These are phyloP conservation scores for Ceratocystis lukuohia DNA, from an alignment of 2,329 filamentous ascomycete genomes.

Conservation along the genomic window DNA sequence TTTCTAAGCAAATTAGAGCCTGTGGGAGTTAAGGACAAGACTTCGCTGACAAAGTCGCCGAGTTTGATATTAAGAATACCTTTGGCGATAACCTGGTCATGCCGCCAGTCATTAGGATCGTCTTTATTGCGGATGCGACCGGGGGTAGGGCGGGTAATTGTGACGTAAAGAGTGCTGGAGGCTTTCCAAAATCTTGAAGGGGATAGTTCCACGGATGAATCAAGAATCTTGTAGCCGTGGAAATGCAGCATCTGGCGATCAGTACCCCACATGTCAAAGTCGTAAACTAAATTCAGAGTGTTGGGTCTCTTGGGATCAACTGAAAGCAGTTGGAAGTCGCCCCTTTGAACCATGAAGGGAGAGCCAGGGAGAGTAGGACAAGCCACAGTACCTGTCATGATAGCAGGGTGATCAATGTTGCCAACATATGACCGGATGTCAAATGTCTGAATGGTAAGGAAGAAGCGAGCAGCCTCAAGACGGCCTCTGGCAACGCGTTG, in stretches of 20 bases:
- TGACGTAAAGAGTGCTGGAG: constrained; percentile 49
- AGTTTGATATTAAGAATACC: constrained; percentile 45
- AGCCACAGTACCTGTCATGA: constrained; percentile 46
- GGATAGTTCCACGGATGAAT: constrained; percentile 45
- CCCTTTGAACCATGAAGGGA: constrained; percentile 47
- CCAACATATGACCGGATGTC: constrained; percentile 36
- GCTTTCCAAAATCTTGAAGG: constrained; percentile 46
- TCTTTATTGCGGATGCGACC: constrained; percentile 23
- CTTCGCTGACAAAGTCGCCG: constrained; percentile 41
- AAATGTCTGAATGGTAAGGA: constrained; percentile 44
- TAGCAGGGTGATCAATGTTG: constrained; percentile 36
- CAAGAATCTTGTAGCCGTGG: constrained; percentile 48
- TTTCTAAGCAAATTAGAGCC: constrained; percentile 35
- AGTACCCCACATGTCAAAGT: constrained; percentile 45
- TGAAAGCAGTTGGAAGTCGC: constrained; percentile 44
- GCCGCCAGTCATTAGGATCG: constrained; percentile 30
- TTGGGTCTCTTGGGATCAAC: constrained; percentile 40
- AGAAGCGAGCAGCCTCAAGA: constrained; percentile 44
- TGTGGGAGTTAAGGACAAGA: constrained; percentile 40
- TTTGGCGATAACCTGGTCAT: constrained; percentile 38
- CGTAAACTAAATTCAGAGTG: constrained; percentile 46
- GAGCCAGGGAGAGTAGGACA: constrained; percentile 41
- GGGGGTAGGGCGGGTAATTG: constrained; percentile 33
- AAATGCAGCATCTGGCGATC: constrained; percentile 42
- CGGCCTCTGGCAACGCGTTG: constrained; percentile 39